A percentile compares a stretch with the other conserved stretches of the same genome.
Evolutionary conservation across 2,329 filamentous ascomycete species (phyloP).

Genomic region (Colletotrichum endophyticum): DNA sequence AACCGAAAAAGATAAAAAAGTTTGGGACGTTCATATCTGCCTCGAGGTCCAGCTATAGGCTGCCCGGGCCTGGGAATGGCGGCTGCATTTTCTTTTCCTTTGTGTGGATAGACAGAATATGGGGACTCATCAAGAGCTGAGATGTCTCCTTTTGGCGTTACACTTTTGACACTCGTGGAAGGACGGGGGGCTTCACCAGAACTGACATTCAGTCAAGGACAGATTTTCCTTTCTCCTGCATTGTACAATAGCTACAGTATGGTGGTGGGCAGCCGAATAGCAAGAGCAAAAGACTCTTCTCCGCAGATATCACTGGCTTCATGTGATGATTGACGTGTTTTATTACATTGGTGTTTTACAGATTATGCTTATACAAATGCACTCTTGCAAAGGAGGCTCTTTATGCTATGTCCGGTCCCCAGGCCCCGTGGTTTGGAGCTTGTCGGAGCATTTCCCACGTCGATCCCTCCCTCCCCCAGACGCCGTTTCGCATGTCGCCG

Average conservation of each 20-base stretch:
- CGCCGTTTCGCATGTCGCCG: neutral
- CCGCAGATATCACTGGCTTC: too few species aligned
- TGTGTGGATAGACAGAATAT: constrained; percentile 30
- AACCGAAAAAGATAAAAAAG: neutral
- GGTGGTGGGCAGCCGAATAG: neutral
- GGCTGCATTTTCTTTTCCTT: constrained; percentile 11
- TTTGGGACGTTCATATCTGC: constrained; percentile 6
- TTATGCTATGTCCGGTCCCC: neutral
- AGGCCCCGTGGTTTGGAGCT: neutral
- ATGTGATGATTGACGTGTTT: neutral
- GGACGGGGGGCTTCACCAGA: neutral
- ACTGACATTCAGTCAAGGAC: neutral
- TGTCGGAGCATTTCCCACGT: neutral
- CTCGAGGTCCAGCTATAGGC: constrained; percentile 11
- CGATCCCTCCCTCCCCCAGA: neutral
- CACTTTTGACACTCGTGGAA: neutral
- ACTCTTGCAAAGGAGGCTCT: neutral
- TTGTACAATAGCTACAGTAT: constrained; percentile 2
- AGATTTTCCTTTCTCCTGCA: neutral
- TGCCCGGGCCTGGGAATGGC: neutral
- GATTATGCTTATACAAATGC: neutral
- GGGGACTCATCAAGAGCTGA: constrained; percentile 62
- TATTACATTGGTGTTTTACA: neutral
- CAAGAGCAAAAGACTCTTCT: neutral
- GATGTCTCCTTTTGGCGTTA: constrained; percentile 44